Evolutionary conservation across 176 grass and related monocot genomes (phyloP).

Genomic region (Zoysia pacifica): DNA sequence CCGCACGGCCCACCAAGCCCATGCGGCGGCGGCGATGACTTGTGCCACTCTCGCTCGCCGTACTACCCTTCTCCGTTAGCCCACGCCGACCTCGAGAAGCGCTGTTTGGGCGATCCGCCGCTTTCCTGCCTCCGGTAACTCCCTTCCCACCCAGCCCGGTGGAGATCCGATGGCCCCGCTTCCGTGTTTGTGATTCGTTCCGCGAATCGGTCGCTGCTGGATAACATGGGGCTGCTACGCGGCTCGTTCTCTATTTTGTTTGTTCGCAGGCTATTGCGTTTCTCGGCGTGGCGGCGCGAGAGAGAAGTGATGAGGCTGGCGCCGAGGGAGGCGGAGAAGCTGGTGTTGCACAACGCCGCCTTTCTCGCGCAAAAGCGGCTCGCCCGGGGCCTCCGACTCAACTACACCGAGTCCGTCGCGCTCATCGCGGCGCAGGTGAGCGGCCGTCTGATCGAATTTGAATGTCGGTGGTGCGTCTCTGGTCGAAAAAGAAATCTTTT

Average conservation of each 20-base stretch:
- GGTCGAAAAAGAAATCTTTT: background rate
- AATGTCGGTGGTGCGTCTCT: background rate
- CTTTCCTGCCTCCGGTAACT: background rate
- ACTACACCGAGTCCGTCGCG: constrained; percentile 81
- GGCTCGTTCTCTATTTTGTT: background rate
- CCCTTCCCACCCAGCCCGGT: background rate
- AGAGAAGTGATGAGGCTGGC: constrained; percentile 58
- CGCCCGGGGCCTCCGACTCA: constrained; percentile 81
- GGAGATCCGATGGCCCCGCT: background rate
- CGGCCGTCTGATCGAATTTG: background rate
- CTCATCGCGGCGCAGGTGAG: constrained; percentile 81
- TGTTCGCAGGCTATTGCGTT: background rate
- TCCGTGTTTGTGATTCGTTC: background rate
- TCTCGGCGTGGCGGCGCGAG: background rate
- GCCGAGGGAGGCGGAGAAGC: constrained; percentile 79
- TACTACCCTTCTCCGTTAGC: background rate
- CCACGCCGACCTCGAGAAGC: background rate
- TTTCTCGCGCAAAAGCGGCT: constrained; percentile 94
- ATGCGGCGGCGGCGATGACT: background rate
- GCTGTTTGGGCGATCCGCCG: background rate
- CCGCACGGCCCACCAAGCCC: background rate
- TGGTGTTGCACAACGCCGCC: constrained; percentile 83
- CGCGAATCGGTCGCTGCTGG: background rate
- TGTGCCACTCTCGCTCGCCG: background rate
- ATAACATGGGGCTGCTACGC: background rate